Percentiles rank a stretch among this genome's conserved stretches.
Evolutionary conservation across 352 stramenopile genomes (phyloP).

Genomic region (Thraustochytrium striatum): DNA sequence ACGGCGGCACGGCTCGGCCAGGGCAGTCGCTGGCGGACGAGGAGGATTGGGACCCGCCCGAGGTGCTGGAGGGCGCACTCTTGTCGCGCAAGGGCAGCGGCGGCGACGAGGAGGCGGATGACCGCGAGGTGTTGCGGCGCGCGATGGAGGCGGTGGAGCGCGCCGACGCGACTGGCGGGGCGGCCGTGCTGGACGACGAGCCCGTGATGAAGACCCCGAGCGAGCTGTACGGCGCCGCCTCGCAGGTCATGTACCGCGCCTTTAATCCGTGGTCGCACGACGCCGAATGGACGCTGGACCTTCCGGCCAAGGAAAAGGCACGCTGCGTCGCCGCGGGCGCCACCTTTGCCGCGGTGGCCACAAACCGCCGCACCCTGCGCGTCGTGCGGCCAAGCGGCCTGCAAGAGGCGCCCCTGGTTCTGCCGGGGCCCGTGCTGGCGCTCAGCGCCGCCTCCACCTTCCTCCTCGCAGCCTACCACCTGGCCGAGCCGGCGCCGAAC

Average conservation of each 20-base stretch:
- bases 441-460: constrained; percentile 53
- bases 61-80: not conserved
- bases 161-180: not conserved
- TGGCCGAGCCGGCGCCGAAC: constrained; percentile 6
- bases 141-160: not conserved
- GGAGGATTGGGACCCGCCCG: constrained; percentile 22
- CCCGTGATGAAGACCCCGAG: constrained; percentile 12
- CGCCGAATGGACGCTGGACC: constrained; percentile 14
- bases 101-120: not conserved
- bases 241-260: constrained; percentile 47
- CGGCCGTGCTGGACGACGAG: not conserved
- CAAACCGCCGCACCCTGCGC: constrained; percentile 52
- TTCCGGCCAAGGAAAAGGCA: constrained; percentile 53
- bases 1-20: not conserved
- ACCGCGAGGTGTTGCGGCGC: not conserved
- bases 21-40: not conserved
- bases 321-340: constrained; percentile 51
- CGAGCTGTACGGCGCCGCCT: constrained; percentile 16
- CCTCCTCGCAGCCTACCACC: constrained; percentile 54
- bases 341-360: constrained; percentile 54
- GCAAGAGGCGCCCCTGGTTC: constrained; percentile 51
- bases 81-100: not conserved
- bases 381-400: constrained; percentile 54
- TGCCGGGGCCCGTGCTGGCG: constrained; percentile 54
- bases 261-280: constrained; percentile 48